These are phyloP conservation scores for Wickerhamiella australiensis DNA, from an alignment of 805 yeast genomes.

Conservation along the genomic window DNA sequence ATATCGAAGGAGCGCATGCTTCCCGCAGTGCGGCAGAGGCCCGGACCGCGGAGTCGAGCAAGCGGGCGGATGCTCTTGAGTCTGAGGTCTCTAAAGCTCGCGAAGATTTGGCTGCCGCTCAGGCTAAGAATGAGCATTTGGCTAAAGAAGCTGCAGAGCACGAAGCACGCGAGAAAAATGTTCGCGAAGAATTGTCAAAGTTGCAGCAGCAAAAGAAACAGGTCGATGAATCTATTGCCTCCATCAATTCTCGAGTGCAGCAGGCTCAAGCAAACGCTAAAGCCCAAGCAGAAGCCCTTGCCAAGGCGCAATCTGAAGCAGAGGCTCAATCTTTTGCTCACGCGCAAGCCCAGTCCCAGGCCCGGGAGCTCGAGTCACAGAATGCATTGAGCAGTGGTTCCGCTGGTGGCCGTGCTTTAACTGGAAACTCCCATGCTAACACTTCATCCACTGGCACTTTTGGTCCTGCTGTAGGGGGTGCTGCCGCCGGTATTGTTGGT, in stretches of 20 bases:
- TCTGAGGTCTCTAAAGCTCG: conserved; percentile 9
- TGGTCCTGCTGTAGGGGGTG: conserved; percentile 16
- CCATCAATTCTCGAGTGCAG: background rate
- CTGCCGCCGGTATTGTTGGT: conserved; percentile 16
- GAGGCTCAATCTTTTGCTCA: background rate
- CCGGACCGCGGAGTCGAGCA: conserved; percentile 6
- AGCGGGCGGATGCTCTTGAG: conserved; percentile 7
- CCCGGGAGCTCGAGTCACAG: background rate
- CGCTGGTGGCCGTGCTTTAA: conserved; percentile 8
- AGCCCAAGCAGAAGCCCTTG: conserved; percentile 9
- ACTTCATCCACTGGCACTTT: no score
- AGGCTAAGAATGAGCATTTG: conserved; percentile 9
- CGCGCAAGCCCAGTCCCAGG: background rate
- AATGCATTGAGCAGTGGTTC: background rate
- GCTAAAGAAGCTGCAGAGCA: conserved; percentile 11
- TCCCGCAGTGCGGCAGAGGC: conserved; percentile 8
- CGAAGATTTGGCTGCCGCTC: conserved; percentile 11
- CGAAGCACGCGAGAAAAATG: background rate
- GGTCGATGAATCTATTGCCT: background rate
- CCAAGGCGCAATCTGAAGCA: background rate
- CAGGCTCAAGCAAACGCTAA: conserved; percentile 13
- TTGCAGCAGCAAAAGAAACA: background rate
- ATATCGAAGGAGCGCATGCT: conserved; percentile 11
- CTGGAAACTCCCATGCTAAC: background rate
- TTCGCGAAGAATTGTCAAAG: background rate